A percentile compares a stretch with the other conserved stretches of the same genome.
Evolutionary conservation across 2,329 filamentous ascomycete genomes (phyloP).

Genomic region (Aspergillus alliaceus): DNA sequence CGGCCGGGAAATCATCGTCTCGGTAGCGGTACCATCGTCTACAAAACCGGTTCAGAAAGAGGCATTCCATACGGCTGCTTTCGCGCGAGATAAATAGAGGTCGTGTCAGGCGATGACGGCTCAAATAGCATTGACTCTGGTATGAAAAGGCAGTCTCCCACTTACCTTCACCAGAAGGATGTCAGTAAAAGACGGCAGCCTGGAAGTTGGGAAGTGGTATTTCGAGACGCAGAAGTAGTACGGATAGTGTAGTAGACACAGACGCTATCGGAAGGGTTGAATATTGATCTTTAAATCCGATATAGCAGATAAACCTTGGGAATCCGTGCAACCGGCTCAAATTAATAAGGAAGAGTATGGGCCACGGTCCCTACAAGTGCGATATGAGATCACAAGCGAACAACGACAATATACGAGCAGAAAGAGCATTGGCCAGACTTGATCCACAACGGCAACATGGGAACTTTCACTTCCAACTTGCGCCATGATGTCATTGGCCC

Average conservation of each 20-base stretch:
- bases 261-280: too few species aligned
- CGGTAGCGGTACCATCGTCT: background rate
- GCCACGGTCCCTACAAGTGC: background rate
- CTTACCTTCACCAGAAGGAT: background rate
- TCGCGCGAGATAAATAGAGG: background rate
- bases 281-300: too few species aligned
- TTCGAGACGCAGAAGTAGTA: too few species aligned
- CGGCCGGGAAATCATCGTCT: background rate
- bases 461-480: background rate
- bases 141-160: background rate
- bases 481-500: slow-evolving; percentile 5
- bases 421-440: background rate
- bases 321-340: background rate
- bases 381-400: slow-evolving; percentile 5
- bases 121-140: background rate
- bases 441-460: slow-evolving; percentile 2
- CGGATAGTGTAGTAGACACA: too few species aligned
- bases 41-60: background rate
- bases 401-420: background rate
- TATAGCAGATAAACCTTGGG: background rate
- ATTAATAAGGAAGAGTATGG: background rate
- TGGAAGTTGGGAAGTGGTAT: background rate
- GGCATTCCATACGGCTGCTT: background rate
- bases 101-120: background rate
- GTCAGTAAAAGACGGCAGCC: background rate